Evolutionary conservation across 2,329 filamentous ascomycete genomes (phyloP), one percentile per base, ranked within the genome.

Genomic region (Raffaelea ambrosiae): DNA sequence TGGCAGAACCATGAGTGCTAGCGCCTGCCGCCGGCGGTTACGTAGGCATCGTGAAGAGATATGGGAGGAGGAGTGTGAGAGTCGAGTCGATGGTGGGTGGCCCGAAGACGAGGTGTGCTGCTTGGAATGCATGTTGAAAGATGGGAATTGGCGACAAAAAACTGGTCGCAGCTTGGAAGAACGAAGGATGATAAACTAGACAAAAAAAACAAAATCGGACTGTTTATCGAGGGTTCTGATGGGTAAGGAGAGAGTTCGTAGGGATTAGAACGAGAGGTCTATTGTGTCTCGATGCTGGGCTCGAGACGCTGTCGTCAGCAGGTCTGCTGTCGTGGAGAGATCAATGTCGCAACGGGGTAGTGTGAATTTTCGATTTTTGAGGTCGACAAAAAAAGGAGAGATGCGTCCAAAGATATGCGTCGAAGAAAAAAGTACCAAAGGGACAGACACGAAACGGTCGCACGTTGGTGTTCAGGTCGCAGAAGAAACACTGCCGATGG

Each of bases 1-100:
- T 16, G 53, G 53, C 10, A 55, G 47, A 9, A 52, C 40, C 18
- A 50, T 22, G 4, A 52, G 46, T 3, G 50, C 52, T 31, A 55
- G 46, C 2, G 35, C 50, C 11, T 47, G 49, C 33, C 50, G 53
- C 38, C 50, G 49, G 11, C 33, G 48, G 11, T 40, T 31, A 29
- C 31, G 48, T 11, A 44, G 11, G 18, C 39, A 43, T 43, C 23
- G 40, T n/a, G 40, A 43, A n/a, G 44, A 19, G 19, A n/a, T 38
- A 16, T 9, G 44, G 13, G 41, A 42, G 5, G 39, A 40, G 2
- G 43, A 23, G 10, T 22, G 35, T 22, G 36, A 23, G 35, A 40
- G 36, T 7, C 40, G 13, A 4, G 18, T 23, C 36, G 49, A 48
- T 50, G 53, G 46, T 11, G 44, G 48, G 35, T 50, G 48, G 16